A percentile compares a stretch with the other conserved stretches of the same genome.
Evolutionary conservation across 441 rosid genomes (phyloP).

Genomic region (Melastoma candidum): DNA sequence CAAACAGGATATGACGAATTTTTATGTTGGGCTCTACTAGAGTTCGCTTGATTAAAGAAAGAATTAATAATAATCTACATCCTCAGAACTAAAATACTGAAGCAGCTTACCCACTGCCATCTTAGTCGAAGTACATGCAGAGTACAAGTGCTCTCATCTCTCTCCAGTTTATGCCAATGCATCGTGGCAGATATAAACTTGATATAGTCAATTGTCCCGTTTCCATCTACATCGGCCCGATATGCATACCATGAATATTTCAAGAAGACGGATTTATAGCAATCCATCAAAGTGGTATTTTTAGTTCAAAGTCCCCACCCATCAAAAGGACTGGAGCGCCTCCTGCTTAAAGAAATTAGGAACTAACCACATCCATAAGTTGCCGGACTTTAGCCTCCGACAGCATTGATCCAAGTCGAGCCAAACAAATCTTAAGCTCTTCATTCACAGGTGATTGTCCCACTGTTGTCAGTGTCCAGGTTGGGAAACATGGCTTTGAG

Average conservation of each 20-base stretch:
- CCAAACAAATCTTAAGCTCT: slow-evolving; percentile 74
- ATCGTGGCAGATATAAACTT: slow-evolving; percentile 94
- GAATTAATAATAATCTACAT: not conserved
- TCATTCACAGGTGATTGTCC: slow-evolving; percentile 89
- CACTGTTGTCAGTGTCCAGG: slow-evolving; percentile 90
- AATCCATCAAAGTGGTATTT: slow-evolving; percentile 1
- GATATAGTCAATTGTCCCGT: slow-evolving; percentile 83
- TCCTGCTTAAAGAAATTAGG: slow-evolving; percentile 2
- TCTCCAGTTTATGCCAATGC: slow-evolving; percentile 71
- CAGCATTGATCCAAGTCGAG: slow-evolving; percentile 78
- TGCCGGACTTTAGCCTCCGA: slow-evolving; percentile 86
- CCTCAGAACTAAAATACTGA: not conserved
- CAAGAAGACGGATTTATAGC: not conserved
- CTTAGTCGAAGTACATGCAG: slow-evolving; percentile 90
- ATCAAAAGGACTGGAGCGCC: not conserved
- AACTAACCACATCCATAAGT: slow-evolving; percentile 92
- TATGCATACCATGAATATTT: slow-evolving; percentile 7
- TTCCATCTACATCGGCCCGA: slow-evolving; percentile 97
- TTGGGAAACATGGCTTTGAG: slow-evolving; percentile 83
- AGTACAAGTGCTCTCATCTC: slow-evolving; percentile 76
- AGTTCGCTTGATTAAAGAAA: no score
- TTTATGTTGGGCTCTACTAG: no score
- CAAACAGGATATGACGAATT: not conserved
- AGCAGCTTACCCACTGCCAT: slow-evolving; percentile 68
- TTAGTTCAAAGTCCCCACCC: not conserved